These are phyloP conservation scores for Scheffersomyces cryptocercus DNA, from an alignment of 1,139 yeast species.

Conservation along the genomic window DNA sequence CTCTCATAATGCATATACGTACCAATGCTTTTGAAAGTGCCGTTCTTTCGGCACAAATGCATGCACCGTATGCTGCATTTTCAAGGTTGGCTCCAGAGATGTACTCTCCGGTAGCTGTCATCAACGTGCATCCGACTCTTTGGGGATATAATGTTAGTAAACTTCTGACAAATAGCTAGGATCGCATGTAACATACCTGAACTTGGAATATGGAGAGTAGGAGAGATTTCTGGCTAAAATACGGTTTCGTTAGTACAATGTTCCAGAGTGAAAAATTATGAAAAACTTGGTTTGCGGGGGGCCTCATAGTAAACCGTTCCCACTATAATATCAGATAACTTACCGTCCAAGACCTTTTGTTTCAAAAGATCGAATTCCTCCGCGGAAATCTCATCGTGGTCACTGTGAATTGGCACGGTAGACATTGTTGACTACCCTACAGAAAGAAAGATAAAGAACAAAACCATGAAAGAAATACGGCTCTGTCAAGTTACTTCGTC, in stretches of 20 bases:
- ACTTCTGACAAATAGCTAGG: background rate
- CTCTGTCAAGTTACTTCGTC: no score
- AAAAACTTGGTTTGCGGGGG: no score
- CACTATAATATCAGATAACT: constrained; percentile 8
- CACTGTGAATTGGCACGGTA: constrained; percentile 4
- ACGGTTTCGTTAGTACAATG: constrained; percentile 2
- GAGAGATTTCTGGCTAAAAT: constrained; percentile 51
- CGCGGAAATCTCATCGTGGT: constrained; percentile 22
- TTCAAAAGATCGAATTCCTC: constrained; percentile 28
- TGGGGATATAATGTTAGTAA: background rate
- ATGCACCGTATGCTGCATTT: constrained; percentile 87
- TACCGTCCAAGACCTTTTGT: constrained; percentile 30
- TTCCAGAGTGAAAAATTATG: background rate
- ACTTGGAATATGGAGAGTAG: constrained; percentile 83
- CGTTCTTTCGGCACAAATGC: constrained; percentile 88
- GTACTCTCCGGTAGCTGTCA: constrained; percentile 50
- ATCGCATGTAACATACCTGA: constrained; percentile 41
- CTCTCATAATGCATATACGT: constrained; percentile 15
- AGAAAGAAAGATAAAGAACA: background rate
- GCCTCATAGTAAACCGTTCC: constrained; percentile 1
- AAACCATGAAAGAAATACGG: background rate
- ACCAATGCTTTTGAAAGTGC: constrained; percentile 69
- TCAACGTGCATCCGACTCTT: constrained; percentile 79
- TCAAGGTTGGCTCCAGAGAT: constrained; percentile 86
- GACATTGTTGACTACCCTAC: background rate